Conservation (phyloP, 768 basidiomycete genomes). For the Leccinum boreale region DNA sequence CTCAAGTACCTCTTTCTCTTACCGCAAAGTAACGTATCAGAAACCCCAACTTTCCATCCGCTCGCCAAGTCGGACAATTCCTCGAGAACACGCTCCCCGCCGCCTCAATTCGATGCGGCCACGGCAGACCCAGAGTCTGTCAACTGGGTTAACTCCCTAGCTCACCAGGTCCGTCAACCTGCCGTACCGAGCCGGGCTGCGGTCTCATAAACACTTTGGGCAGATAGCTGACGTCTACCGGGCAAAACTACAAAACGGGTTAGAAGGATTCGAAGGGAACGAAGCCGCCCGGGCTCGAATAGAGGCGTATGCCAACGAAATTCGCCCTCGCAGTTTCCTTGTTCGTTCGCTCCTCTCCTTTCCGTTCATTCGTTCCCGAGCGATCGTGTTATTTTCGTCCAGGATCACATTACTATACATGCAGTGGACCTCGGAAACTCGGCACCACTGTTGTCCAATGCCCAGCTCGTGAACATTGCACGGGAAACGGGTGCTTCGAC, state of each 20-base stretch:
- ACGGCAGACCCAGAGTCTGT: conserved; percentile 58
- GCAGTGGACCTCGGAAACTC: conserved; percentile 78
- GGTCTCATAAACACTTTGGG: not conserved
- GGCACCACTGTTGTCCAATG: conserved; percentile 76
- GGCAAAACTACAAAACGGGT: conserved; percentile 68
- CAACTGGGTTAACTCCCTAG: conserved; percentile 88
- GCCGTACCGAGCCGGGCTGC: not conserved
- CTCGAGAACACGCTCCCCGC: conserved; percentile 35
- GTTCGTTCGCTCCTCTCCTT: conserved; percentile 37
- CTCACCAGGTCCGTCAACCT: conserved; percentile 63
- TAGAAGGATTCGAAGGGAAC: conserved; percentile 71
- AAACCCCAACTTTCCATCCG: conserved; percentile 58
- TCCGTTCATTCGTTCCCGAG: not conserved
- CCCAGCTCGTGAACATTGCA: conserved; percentile 40
- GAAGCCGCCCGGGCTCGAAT: conserved; percentile 78
- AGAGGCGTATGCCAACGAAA: conserved; percentile 77
- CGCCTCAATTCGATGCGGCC: conserved; percentile 1
- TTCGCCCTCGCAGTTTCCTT: conserved; percentile 66
- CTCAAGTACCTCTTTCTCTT: conserved; percentile 97
- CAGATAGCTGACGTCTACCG: conserved; percentile 74
- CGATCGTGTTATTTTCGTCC: conserved; percentile 1
- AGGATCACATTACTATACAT: conserved; percentile 88
- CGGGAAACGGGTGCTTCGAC: conserved; percentile 19
- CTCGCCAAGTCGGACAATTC: conserved; percentile 48
- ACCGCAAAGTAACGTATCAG: conserved; percentile 55